Evolutionary conservation across 306 rosid species (phyloP).

Genomic region (Medicago lupulina): DNA sequence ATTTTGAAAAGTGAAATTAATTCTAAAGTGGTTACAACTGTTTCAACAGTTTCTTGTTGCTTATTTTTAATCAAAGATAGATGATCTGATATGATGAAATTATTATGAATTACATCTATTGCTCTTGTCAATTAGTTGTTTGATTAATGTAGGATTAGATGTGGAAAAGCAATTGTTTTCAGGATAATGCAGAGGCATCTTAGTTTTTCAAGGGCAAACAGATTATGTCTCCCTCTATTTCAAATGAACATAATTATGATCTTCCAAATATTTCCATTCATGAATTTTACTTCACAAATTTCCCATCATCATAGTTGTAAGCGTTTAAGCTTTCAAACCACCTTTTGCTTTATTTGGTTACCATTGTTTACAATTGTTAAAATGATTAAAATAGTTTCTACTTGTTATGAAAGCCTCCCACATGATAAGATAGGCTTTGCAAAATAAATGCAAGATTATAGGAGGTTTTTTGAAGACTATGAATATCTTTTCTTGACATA

Average conservation of each 20-base stretch:
- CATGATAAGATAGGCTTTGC: constrained; percentile 36
- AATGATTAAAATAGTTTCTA: constrained; percentile 49
- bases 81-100: constrained; percentile 34
- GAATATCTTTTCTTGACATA: too few species aligned
- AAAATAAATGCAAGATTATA: background rate
- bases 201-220: constrained; percentile 67
- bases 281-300: constrained; percentile 54
- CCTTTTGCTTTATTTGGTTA: constrained; percentile 53
- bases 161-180: constrained; percentile 48
- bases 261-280: constrained; percentile 54
- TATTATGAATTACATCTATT: constrained; percentile 42
- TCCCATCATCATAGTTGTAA: constrained; percentile 53
- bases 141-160: constrained; percentile 45
- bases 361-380: constrained; percentile 43
- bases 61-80: constrained; percentile 39
- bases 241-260: constrained; percentile 62
- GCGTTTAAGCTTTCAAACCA: constrained; percentile 41
- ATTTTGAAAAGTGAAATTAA: constrained; percentile 25
- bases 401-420: background rate
- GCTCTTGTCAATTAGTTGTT: constrained; percentile 69
- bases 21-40: constrained; percentile 48
- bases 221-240: constrained; percentile 76
- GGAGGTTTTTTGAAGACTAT: background rate
- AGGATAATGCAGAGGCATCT: constrained; percentile 61
- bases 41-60: constrained; percentile 44